Conservation (phyloP, 2,329 filamentous ascomycete species). For the Pseudovirgaria hyperparasitica region DNA sequence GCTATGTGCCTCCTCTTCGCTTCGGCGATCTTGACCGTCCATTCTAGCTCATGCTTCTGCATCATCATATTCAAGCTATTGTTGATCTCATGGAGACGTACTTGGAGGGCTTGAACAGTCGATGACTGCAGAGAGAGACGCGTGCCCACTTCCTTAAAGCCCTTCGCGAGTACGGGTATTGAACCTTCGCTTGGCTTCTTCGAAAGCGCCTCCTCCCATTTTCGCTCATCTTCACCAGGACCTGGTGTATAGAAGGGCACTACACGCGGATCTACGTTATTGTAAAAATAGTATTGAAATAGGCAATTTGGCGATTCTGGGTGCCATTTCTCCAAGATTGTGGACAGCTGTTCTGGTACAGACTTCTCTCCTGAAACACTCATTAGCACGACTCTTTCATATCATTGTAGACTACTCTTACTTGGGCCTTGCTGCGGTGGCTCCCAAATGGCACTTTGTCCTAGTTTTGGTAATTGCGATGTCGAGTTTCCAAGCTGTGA, state of each 20-base stretch:
- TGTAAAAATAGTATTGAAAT: conserved; percentile 81
- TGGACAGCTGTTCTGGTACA: conserved; percentile 59
- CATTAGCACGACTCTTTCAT: conserved; percentile 7
- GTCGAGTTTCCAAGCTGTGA: too few species aligned
- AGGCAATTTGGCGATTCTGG: conserved; percentile 53
- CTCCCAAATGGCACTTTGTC: conserved; percentile 14
- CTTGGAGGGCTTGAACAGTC: conserved; percentile 57
- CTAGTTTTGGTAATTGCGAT: not conserved
- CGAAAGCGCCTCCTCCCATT: conserved; percentile 74
- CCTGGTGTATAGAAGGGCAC: conserved; percentile 66
- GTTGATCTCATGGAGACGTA: conserved; percentile 68
- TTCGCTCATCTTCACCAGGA: conserved; percentile 57
- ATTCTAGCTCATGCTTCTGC: conserved; percentile 63
- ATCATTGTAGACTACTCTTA: conserved; percentile 7
- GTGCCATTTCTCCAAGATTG: conserved; percentile 63
- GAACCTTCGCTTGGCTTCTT: conserved; percentile 66
- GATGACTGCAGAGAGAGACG: conserved; percentile 61
- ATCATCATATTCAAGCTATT: conserved; percentile 58
- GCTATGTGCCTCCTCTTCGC: conserved; percentile 60
- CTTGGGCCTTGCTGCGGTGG: conserved; percentile 16
- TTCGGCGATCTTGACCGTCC: conserved; percentile 60
- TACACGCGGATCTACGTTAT: conserved; percentile 61
- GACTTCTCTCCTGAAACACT: conserved; percentile 49
- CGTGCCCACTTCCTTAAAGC: conserved; percentile 59
- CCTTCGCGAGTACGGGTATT: conserved; percentile 63